phyloP scores from a whole-genome alignment of 2,329 filamentous ascomycete species.

The Meredithiella fracta region DNA sequence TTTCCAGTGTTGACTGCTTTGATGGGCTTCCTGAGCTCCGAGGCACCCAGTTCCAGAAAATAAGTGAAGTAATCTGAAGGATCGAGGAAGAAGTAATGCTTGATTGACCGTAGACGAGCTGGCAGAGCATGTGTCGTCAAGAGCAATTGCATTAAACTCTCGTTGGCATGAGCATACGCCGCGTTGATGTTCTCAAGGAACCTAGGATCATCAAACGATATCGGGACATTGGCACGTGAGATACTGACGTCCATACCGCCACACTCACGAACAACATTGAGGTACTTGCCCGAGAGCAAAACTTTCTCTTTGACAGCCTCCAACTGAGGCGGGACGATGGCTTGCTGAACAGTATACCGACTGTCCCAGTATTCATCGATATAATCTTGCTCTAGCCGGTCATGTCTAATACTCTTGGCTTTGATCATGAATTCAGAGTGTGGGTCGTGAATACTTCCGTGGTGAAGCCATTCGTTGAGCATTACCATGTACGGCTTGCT shows the following conservation, averaged over 20 bases:
- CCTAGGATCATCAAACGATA: conserved; percentile 75
- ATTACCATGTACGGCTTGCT: conserved; percentile 94
- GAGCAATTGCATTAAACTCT: conserved; percentile 76
- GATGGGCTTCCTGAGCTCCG: conserved; percentile 79
- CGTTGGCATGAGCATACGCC: conserved; percentile 90
- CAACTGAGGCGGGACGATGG: conserved; percentile 81
- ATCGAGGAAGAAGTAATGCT: conserved; percentile 98
- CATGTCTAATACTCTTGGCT: conserved; percentile 84
- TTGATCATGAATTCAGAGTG: conserved; percentile 90
- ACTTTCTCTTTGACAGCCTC: conserved; percentile 88
- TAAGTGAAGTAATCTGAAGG: conserved; percentile 97
- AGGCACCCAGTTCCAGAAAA: conserved; percentile 80
- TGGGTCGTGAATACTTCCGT: conserved; percentile 85
- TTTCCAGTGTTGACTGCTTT: conserved; percentile 83
- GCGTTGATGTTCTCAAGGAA: conserved; percentile 93
- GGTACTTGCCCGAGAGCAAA: conserved; percentile 84
- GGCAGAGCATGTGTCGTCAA: conserved; percentile 86
- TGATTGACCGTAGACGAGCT: conserved; percentile 71
- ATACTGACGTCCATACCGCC: conserved; percentile 90
- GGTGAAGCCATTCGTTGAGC: conserved; percentile 97
- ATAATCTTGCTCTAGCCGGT: conserved; percentile 85
- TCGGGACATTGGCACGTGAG: conserved; percentile 72
- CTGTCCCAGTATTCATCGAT: conserved; percentile 99
- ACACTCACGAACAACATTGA: conserved; percentile 94
- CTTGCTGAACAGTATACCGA: conserved; percentile 82